A percentile compares a stretch with the other conserved stretches of the same genome.
phyloP scores from a whole-genome alignment of 768 basidiomycete genomes.

The Exsudoporus frostii region DNA sequence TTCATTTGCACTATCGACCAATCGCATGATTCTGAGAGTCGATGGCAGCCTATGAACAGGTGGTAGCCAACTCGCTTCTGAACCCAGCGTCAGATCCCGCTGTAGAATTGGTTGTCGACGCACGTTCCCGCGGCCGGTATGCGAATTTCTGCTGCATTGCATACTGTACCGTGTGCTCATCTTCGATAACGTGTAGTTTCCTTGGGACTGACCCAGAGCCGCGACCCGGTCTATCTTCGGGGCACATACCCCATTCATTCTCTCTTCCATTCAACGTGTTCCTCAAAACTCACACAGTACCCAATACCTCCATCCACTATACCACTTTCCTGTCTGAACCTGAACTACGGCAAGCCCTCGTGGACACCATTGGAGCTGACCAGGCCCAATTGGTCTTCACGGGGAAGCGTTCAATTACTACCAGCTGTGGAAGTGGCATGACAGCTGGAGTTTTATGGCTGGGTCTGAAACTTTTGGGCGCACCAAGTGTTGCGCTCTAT shows the following conservation, averaged over 20 bases:
- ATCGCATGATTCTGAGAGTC: conserved; percentile 20
- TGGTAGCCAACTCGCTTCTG: conserved; percentile 64
- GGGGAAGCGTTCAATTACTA: conserved; percentile 60
- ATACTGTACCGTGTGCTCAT: conserved; percentile 3
- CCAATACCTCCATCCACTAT: conserved; percentile 42
- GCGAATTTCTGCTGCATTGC: conserved; percentile 15
- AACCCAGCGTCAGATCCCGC: conserved; percentile 41
- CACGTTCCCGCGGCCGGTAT: conserved; percentile 78
- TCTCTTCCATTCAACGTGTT: conserved; percentile 83
- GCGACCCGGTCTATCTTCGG: conserved; percentile 79
- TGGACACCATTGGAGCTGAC: conserved; percentile 58
- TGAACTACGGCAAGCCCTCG: conserved; percentile 59
- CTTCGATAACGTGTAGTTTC: conserved; percentile 49
- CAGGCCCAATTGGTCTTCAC: conserved; percentile 53
- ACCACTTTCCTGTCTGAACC: conserved; percentile 56
- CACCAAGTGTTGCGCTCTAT: conserved; percentile 67
- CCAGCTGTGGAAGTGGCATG: conserved; percentile 96
- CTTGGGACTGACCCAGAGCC: conserved; percentile 85
- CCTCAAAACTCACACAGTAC: conserved; percentile 42
- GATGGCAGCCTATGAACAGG: conserved; percentile 70
- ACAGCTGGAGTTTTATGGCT: conserved; percentile 95
- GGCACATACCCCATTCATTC: conserved; percentile 87
- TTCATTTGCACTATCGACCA: conserved; percentile 32
- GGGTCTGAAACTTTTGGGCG: conserved; percentile 73
- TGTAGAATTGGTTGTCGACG: conserved; percentile 80